phyloP scores from a whole-genome alignment of 345 rosid genomes.

The Eucalyptus globulus region DNA sequence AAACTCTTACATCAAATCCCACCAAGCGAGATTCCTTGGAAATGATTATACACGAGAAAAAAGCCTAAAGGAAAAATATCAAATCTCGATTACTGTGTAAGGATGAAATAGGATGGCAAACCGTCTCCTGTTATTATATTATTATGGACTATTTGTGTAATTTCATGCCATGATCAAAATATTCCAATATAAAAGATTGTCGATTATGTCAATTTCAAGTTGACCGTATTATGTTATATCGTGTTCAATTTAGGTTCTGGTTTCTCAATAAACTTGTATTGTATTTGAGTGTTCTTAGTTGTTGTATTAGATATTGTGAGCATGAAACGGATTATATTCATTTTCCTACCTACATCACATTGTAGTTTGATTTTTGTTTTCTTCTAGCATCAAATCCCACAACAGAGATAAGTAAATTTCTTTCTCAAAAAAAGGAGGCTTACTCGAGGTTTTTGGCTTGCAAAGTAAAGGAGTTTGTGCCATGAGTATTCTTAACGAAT shows the following conservation, averaged over 20 bases:
- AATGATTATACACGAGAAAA: too few relatives aligned
- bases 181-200: not conserved
- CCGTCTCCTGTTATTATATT: fast-evolving
- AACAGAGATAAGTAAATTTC: not conserved
- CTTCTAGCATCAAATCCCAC: not conserved
- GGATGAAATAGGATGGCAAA: not conserved
- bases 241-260: not conserved
- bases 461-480: not conserved
- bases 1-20: not conserved
- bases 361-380: not conserved
- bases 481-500: too few relatives aligned
- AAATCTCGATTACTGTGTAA: not conserved
- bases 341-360: not conserved
- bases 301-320: not conserved
- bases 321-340: not conserved
- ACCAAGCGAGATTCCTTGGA: not conserved
- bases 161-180: not conserved
- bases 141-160: fast-evolving
- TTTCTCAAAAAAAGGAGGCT: not conserved
- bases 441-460: not conserved
- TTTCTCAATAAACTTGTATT: too few relatives aligned
- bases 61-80: too few relatives aligned
- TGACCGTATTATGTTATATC: too few relatives aligned
- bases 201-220: not conserved
- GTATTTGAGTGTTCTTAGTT: too few relatives aligned